phyloP scores from a whole-genome alignment of 345 rosid genomes.

The Aquilaria malaccensis region DNA sequence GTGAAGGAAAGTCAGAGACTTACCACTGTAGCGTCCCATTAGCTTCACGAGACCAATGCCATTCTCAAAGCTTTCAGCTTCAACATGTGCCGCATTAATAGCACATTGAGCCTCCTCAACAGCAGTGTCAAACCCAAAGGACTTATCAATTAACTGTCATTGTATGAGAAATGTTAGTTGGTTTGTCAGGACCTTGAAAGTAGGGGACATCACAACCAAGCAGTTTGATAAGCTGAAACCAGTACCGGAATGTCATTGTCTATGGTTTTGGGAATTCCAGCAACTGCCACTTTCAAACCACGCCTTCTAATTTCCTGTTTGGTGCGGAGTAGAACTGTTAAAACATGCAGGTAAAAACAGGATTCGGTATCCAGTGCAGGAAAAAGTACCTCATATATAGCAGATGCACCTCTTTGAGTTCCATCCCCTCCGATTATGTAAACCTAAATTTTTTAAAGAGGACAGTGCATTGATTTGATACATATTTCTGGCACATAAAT shows the following conservation, averaged over 20 bases:
- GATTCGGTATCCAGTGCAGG: not conserved
- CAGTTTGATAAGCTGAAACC: not conserved
- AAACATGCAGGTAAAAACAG: not conserved
- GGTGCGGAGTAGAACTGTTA: not conserved
- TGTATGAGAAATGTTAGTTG: not conserved
- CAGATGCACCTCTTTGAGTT: conserved; percentile 64
- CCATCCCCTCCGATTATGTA: conserved; percentile 90
- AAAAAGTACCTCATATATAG: conserved; percentile 46
- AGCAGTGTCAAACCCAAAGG: conserved; percentile 93
- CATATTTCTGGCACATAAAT: not conserved
- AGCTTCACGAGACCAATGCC: conserved; percentile 85
- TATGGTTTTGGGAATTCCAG: conserved; percentile 70
- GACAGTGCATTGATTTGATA: not conserved
- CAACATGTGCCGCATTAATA: conserved; percentile 91
- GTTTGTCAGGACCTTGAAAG: not conserved
- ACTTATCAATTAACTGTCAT: conserved; percentile 56
- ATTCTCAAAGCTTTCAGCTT: conserved; percentile 70
- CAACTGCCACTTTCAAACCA: conserved; percentile 72
- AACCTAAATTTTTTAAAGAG: conserved; percentile 30
- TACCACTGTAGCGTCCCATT: conserved; percentile 91
- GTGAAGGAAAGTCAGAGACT: conserved; percentile 15
- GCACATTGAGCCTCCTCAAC: conserved; percentile 97
- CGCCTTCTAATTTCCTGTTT: conserved; percentile 55
- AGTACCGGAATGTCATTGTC: conserved; percentile 71
- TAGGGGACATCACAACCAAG: not conserved